Evolutionary conservation across 371 early-diverging fungal genomes (phyloP).

Genomic region (Mucor racemosus): DNA sequence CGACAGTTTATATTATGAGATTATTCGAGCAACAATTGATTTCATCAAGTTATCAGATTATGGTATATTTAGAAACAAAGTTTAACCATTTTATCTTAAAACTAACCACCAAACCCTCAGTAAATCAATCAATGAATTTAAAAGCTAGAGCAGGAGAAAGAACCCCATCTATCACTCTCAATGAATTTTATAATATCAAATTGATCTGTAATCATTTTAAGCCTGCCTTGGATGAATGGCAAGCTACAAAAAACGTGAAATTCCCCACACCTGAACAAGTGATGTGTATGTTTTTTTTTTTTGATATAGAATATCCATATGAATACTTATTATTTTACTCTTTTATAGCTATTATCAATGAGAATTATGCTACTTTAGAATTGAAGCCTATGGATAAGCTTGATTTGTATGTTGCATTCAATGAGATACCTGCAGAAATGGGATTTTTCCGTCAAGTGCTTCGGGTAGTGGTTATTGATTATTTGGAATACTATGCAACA

Average conservation of each 20-base stretch:
- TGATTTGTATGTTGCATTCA: slow-evolving; percentile 39
- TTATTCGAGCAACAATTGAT: slow-evolving; percentile 53
- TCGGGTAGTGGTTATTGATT: slow-evolving; percentile 52
- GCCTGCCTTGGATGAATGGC: slow-evolving; percentile 48
- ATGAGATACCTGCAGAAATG: slow-evolving; percentile 56
- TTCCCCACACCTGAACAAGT: slow-evolving; percentile 48
- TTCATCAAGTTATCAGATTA: slow-evolving; percentile 43
- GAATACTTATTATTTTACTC: neutral
- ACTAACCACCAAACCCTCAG: neutral
- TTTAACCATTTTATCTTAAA: neutral
- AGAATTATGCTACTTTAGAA: slow-evolving; percentile 33
- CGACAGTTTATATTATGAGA: slow-evolving; percentile 59
- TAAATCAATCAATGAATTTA: slow-evolving; percentile 1
- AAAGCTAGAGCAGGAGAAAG: slow-evolving; percentile 11
- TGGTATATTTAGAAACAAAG: slow-evolving; percentile 31
- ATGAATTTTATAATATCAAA: slow-evolving; percentile 39
- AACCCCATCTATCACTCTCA: slow-evolving; percentile 15
- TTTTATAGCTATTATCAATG: slow-evolving; percentile 30
- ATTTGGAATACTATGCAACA: slow-evolving; percentile 16
- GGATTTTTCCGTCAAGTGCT: slow-evolving; percentile 57
- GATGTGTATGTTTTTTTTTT: slow-evolving; percentile 43
- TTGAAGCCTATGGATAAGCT: slow-evolving; percentile 32
- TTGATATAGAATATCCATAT: too few species aligned
- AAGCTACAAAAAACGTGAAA: slow-evolving; percentile 28
- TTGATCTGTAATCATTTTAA: slow-evolving; percentile 49